Evolutionary conservation across 2,329 filamentous ascomycete species (phyloP).

Genomic region (Capronia coronata): DNA sequence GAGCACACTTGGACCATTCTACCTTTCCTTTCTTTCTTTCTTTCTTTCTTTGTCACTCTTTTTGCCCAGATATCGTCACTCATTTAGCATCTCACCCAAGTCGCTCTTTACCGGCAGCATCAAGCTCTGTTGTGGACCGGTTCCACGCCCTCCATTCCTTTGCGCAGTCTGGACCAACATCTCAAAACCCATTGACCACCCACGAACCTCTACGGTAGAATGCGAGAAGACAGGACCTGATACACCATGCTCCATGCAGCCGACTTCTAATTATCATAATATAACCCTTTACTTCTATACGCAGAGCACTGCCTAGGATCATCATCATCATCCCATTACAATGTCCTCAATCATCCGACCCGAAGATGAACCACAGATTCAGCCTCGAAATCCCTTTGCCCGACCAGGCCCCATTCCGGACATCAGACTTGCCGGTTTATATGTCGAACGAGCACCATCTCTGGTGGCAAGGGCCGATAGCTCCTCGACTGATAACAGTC

Average conservation of each 20-base stretch:
- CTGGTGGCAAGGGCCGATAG: constrained; percentile 19
- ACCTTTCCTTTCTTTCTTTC: background rate
- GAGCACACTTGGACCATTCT: background rate
- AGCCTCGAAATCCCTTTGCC: constrained; percentile 19
- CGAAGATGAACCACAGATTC: constrained; percentile 22
- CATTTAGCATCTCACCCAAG: constrained; percentile 25
- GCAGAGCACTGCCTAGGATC: background rate
- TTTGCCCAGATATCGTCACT: constrained; percentile 21
- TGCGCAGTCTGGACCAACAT: constrained; percentile 13
- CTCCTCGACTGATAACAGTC: constrained; percentile 7
- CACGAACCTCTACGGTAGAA: constrained; percentile 4
- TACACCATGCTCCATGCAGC: constrained; percentile 12
- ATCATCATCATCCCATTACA: background rate
- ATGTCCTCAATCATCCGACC: constrained; percentile 18
- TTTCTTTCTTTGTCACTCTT: constrained; percentile 20
- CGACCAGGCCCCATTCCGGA: constrained; percentile 26
- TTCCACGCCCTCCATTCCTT: constrained; percentile 18
- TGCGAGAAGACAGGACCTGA: background rate
- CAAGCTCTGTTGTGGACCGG: constrained; percentile 17
- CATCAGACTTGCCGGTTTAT: constrained; percentile 20
- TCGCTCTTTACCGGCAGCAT: constrained; percentile 22
- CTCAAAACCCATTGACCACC: constrained; percentile 11
- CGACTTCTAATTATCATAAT: background rate
- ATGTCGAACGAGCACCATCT: constrained; percentile 16
- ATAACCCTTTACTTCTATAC: background rate